Evolutionary conservation across 2,329 filamentous ascomycete genomes (phyloP).

Genomic region (Aspergillus chevalieri): DNA sequence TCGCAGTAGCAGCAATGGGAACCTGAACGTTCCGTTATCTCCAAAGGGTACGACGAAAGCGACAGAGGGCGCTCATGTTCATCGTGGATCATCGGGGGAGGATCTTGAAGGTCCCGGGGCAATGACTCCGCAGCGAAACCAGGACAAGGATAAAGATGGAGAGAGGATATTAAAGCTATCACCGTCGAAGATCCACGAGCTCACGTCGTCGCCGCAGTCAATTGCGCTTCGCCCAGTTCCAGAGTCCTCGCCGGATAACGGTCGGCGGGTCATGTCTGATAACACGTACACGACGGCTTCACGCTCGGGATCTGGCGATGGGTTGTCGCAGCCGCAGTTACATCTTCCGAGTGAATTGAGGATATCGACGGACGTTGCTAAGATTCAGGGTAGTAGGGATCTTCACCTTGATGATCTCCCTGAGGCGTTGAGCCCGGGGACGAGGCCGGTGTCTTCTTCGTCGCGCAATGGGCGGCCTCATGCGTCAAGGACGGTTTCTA

Average conservation of each 20-base stretch:
- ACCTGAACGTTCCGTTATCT: neutral
- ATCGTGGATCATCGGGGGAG: conserved; percentile 21
- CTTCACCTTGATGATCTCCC: conserved; percentile 19
- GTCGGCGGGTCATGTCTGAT: conserved; percentile 18
- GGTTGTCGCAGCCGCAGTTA: conserved; percentile 1
- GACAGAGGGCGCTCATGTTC: conserved; percentile 1
- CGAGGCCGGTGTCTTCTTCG: conserved; percentile 12
- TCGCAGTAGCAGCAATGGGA: neutral
- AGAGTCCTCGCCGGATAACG: conserved; percentile 12
- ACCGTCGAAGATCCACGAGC: conserved; percentile 48
- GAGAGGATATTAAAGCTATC: conserved; percentile 45
- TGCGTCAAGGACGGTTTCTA: conserved; percentile 31
- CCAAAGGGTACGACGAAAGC: neutral
- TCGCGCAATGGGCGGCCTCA: conserved; percentile 24
- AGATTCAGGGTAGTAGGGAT: conserved; percentile 21
- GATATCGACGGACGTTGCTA: conserved; percentile 12
- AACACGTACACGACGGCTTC: conserved; percentile 7
- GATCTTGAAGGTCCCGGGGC: conserved; percentile 19
- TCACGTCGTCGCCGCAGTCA: conserved; percentile 50
- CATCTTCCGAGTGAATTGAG: conserved; percentile 24
- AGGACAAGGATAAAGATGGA: conserved; percentile 29
- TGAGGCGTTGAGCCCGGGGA: conserved; percentile 14
- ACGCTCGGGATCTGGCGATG: conserved; percentile 10
- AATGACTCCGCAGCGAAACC: conserved; percentile 8
- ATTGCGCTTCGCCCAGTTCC: conserved; percentile 44